These are phyloP conservation scores for Cytidiella melzeri DNA, from an alignment of 768 basidiomycete genomes.

Conservation along the genomic window DNA sequence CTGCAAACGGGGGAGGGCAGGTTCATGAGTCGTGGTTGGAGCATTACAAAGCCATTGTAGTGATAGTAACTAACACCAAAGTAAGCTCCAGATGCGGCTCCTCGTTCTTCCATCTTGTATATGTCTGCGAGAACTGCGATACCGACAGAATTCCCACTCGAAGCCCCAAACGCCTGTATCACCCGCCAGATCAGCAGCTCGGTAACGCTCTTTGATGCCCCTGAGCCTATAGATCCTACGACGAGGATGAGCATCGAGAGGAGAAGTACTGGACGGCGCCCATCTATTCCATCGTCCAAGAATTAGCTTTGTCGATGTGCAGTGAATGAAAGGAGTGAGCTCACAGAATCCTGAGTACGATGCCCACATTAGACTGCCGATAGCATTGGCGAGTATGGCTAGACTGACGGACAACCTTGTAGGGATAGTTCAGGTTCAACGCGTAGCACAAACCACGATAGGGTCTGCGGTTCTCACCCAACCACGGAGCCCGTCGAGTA, in stretches of 20 bases:
- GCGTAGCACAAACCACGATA: background rate
- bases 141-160: slow-evolving; percentile 46
- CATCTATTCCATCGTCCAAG: slow-evolving; percentile 45
- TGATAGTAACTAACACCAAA: slow-evolving; percentile 33
- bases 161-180: slow-evolving; percentile 58
- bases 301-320: background rate
- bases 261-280: slow-evolving; percentile 56
- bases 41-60: too few relatives aligned
- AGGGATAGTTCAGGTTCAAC: background rate
- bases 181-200: slow-evolving; percentile 57
- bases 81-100: slow-evolving; percentile 54
- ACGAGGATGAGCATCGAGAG: slow-evolving; percentile 50
- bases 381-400: slow-evolving; percentile 36
- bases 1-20: slow-evolving; percentile 31
- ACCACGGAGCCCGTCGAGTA: slow-evolving; percentile 47
- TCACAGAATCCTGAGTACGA: slow-evolving; percentile 42
- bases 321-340: background rate
- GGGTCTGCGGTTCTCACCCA: slow-evolving; percentile 33
- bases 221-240: slow-evolving; percentile 55
- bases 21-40: too few relatives aligned
- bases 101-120: slow-evolving; percentile 54
- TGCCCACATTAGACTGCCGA: slow-evolving; percentile 46
- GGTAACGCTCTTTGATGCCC: slow-evolving; percentile 34
- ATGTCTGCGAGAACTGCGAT: slow-evolving; percentile 60
- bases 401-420: slow-evolving; percentile 43